These are phyloP conservation scores for Lactarius psammicola DNA, from an alignment of 768 basidiomycete species.

Conservation along the genomic window DNA sequence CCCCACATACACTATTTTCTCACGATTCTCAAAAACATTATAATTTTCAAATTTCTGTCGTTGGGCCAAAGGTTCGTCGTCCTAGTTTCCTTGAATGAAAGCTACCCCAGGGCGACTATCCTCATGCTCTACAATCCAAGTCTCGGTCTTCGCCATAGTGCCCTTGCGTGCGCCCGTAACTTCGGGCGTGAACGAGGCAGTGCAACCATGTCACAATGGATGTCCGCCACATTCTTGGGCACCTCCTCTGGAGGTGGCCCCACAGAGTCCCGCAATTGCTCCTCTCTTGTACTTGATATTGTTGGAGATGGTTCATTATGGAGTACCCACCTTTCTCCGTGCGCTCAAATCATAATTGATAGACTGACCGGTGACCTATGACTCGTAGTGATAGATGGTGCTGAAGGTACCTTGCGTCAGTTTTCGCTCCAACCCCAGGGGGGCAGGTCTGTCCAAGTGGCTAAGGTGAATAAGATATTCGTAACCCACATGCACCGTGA, in stretches of 20 bases:
- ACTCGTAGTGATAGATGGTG: constrained; percentile 73
- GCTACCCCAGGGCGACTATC: too few relatives aligned
- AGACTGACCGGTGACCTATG: background rate
- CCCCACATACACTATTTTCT: background rate
- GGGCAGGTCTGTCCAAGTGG: constrained; percentile 39
- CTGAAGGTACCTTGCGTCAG: constrained; percentile 75
- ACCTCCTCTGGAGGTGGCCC: constrained; percentile 80
- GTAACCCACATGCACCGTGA: constrained; percentile 82
- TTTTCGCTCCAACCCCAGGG: constrained; percentile 53
- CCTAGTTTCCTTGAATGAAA: background rate
- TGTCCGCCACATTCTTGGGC: constrained; percentile 70
- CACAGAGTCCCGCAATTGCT: constrained; percentile 68
- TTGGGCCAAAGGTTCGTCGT: background rate
- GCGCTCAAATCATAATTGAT: background rate
- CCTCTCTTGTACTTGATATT: constrained; percentile 64
- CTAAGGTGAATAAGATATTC: constrained; percentile 65
- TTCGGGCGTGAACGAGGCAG: background rate
- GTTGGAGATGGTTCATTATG: constrained; percentile 56
- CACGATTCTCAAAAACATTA: background rate
- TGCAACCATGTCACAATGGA: constrained; percentile 36
- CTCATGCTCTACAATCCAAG: background rate
- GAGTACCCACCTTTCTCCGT: constrained; percentile 48
- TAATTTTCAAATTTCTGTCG: background rate
- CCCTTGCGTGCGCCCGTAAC: background rate
- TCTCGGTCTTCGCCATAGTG: background rate